A percentile compares a stretch with the other conserved stretches of the same genome.
Evolutionary conservation across 2,329 filamentous ascomycete genomes (phyloP).

Genomic region (Fusarium burgessii): DNA sequence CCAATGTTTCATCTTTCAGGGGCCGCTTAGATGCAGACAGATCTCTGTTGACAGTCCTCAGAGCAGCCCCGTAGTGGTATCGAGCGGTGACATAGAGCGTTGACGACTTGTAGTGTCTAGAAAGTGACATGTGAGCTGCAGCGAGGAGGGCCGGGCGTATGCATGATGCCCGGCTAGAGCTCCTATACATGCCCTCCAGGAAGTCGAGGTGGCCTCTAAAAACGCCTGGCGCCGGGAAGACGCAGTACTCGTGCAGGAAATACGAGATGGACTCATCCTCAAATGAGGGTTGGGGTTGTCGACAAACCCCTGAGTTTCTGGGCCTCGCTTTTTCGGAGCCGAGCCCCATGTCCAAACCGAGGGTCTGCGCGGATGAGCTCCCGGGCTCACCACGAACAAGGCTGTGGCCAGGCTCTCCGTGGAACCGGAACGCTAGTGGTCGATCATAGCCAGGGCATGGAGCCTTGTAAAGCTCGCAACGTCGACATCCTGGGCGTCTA

Average conservation of each 20-base stretch:
- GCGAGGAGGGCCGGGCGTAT: slow-evolving; percentile 29
- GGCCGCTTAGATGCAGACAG: slow-evolving; percentile 15
- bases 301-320: slow-evolving; percentile 1
- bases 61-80: slow-evolving; percentile 22
- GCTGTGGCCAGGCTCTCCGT: slow-evolving; percentile 27
- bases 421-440: slow-evolving; percentile 32
- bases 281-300: slow-evolving; percentile 35
- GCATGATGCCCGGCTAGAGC: slow-evolving; percentile 19
- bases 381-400: slow-evolving; percentile 10
- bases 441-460: slow-evolving; percentile 36
- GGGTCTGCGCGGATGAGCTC: neutral
- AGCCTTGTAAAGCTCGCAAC: slow-evolving; percentile 32
- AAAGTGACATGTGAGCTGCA: slow-evolving; percentile 28
- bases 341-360: neutral
- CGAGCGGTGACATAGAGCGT: slow-evolving; percentile 30
- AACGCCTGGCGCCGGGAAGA: slow-evolving; percentile 16
- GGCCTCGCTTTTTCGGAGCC: neutral
- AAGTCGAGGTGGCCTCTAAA: slow-evolving; percentile 29
- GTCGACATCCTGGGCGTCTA: slow-evolving; percentile 29
- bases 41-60: slow-evolving; percentile 30
- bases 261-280: slow-evolving; percentile 28
- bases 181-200: slow-evolving; percentile 21
- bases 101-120: slow-evolving; percentile 33
- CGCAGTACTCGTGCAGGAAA: slow-evolving; percentile 28
- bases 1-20: slow-evolving; percentile 29